Evolutionary conservation across 129 eudicot genomes (phyloP).

Genomic region (Pittosporum tobira): DNA sequence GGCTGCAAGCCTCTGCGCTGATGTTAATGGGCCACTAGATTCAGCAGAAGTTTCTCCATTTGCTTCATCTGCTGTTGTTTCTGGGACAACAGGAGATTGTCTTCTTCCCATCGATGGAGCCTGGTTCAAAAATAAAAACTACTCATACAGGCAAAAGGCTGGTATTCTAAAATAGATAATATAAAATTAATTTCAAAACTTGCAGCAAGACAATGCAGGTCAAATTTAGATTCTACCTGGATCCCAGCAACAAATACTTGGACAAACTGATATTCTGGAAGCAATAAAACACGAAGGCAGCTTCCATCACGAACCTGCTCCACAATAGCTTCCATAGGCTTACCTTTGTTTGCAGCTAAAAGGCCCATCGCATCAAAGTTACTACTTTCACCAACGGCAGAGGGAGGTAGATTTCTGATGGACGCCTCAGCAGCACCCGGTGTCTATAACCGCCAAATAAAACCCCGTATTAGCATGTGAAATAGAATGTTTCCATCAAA

Average conservation of each 20-base stretch:
- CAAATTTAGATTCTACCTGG: constrained; percentile 42
- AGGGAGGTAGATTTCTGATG: constrained; percentile 83
- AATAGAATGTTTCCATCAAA: background rate
- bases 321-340: constrained; percentile 77
- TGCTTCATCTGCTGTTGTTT: constrained; percentile 37
- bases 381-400: constrained; percentile 78
- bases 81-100: constrained; percentile 39
- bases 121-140: constrained; percentile 26
- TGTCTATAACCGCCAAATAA: constrained; percentile 38
- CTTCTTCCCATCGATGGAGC: constrained; percentile 92
- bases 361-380: constrained; percentile 73
- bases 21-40: constrained; percentile 60
- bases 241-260: constrained; percentile 96
- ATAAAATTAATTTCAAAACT: background rate
- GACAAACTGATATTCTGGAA: constrained; percentile 89
- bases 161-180: background rate
- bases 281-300: constrained; percentile 84
- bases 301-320: constrained; percentile 99
- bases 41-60: constrained; percentile 58
- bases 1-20: constrained; percentile 78
- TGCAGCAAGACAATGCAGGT: background rate
- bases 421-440: constrained; percentile 92
- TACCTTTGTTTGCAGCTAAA: constrained; percentile 64
- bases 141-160: background rate
- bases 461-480: too few relatives aligned